phyloP scores from a whole-genome alignment of 768 basidiomycete genomes.

The Leccinum aurantiacum region DNA sequence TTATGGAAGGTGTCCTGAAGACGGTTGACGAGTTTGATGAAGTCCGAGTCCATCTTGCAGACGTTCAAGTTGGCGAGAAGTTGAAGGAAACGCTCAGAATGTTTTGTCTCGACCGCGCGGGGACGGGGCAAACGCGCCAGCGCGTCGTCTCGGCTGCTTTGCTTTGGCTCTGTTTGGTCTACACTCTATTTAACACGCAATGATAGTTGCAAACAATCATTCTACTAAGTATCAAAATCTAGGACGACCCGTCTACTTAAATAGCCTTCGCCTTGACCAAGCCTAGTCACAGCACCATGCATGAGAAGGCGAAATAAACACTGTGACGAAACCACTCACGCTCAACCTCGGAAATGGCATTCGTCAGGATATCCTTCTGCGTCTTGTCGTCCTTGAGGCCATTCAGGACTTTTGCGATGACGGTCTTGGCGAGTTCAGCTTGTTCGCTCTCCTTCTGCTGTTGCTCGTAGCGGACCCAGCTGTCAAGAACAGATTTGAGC shows the following conservation, averaged over 20 bases:
- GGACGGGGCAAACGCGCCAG: constrained; percentile 15
- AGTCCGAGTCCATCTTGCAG: constrained; percentile 81
- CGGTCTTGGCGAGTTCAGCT: constrained; percentile 80
- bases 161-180: constrained; percentile 30
- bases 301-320: constrained; percentile 1
- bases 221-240: constrained; percentile 30
- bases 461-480: constrained; percentile 98
- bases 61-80: constrained; percentile 6
- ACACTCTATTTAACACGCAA: neutral
- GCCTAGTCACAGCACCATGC: constrained; percentile 44
- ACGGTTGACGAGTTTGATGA: constrained; percentile 93
- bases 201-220: constrained; percentile 1
- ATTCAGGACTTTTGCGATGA: constrained; percentile 87
- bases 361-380: constrained; percentile 77
- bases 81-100: neutral
- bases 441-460: constrained; percentile 97
- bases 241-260: constrained; percentile 40
- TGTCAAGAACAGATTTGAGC: constrained; percentile 92
- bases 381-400: constrained; percentile 83
- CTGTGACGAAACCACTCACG: constrained; percentile 56
- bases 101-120: constrained; percentile 18
- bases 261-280: constrained; percentile 92
- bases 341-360: constrained; percentile 87
- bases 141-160: constrained; percentile 34
- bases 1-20: constrained; percentile 92